Percentiles rank a stretch among this genome's conserved stretches.
These are phyloP conservation scores for Naganishia cerealis DNA, from an alignment of 1,284 basidiomycete genomes.

Conservation along the genomic window DNA sequence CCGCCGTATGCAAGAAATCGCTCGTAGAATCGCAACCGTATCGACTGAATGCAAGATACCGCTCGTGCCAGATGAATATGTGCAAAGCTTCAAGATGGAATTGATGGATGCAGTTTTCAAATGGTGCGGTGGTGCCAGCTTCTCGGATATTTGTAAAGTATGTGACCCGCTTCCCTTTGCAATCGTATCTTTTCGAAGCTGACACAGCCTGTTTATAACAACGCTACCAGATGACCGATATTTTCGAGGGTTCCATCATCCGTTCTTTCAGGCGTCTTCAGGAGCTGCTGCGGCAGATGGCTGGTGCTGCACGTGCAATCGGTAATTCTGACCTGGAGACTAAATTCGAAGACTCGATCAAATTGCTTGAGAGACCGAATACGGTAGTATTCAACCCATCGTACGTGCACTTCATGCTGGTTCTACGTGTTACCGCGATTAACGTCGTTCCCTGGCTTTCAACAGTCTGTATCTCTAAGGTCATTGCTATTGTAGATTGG, in stretches of 20 bases:
- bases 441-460: background rate
- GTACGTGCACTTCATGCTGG: constrained; percentile 22
- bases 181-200: background rate
- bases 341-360: constrained; percentile 82
- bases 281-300: constrained; percentile 94
- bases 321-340: constrained; percentile 89
- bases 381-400: constrained; percentile 93
- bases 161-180: constrained; percentile 37
- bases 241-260: constrained; percentile 93
- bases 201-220: background rate
- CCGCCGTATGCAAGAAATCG: constrained; percentile 91
- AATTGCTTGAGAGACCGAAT: constrained; percentile 85
- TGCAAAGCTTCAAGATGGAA: constrained; percentile 93
- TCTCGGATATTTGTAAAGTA: constrained; percentile 93
- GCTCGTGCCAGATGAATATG: constrained; percentile 91
- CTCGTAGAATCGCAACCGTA: constrained; percentile 90
- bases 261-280: constrained; percentile 90
- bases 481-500: background rate
- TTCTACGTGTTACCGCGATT: background rate
- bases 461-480: constrained; percentile 16
- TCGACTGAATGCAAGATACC: constrained; percentile 87
- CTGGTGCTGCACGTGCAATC: constrained; percentile 89
- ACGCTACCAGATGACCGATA: constrained; percentile 73
- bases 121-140: constrained; percentile 97
- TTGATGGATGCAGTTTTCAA: constrained; percentile 95